These are phyloP conservation scores for Tolypocladium endophyticum DNA, from an alignment of 2,329 filamentous ascomycete genomes.

Conservation along the genomic window DNA sequence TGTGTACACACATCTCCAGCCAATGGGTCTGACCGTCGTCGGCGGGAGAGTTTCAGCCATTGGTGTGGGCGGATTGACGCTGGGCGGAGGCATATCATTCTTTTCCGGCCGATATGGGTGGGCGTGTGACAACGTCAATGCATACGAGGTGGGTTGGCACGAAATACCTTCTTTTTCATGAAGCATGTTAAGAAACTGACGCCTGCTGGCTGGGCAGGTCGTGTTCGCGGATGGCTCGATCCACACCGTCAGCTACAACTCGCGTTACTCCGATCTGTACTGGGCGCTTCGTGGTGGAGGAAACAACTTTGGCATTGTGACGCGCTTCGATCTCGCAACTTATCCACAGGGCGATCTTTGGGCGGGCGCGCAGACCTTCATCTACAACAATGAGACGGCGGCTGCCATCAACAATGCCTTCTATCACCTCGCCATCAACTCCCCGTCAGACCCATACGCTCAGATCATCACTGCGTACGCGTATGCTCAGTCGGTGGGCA, in stretches of 20 bases:
- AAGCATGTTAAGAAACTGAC: neutral
- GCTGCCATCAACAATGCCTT: conserved; percentile 11
- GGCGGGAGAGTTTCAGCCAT: conserved; percentile 11
- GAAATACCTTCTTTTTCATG: neutral
- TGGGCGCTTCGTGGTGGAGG: conserved; percentile 47
- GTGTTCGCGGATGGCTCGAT: conserved; percentile 33
- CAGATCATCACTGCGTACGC: conserved; percentile 12
- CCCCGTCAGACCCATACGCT: conserved; percentile 10
- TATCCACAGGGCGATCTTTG: conserved; percentile 25
- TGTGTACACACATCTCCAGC: conserved; percentile 9
- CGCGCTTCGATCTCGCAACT: conserved; percentile 33
- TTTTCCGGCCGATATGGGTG: conserved; percentile 11
- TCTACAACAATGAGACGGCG: conserved; percentile 13
- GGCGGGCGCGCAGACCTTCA: conserved; percentile 22
- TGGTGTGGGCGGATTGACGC: conserved; percentile 13
- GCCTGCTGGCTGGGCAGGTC: conserved; percentile 15
- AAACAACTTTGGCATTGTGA: conserved; percentile 46
- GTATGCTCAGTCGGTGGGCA: conserved; percentile 7
- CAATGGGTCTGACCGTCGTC: conserved; percentile 9
- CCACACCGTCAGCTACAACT: conserved; percentile 25
- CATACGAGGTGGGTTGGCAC: conserved; percentile 5
- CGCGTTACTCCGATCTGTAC: conserved; percentile 38
- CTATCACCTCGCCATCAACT: conserved; percentile 9
- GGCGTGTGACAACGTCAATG: conserved; percentile 12
- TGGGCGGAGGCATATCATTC: conserved; percentile 15